Evolutionary conservation across 2,329 filamentous ascomycete genomes (phyloP).

Genomic region (Cytospora piceae): DNA sequence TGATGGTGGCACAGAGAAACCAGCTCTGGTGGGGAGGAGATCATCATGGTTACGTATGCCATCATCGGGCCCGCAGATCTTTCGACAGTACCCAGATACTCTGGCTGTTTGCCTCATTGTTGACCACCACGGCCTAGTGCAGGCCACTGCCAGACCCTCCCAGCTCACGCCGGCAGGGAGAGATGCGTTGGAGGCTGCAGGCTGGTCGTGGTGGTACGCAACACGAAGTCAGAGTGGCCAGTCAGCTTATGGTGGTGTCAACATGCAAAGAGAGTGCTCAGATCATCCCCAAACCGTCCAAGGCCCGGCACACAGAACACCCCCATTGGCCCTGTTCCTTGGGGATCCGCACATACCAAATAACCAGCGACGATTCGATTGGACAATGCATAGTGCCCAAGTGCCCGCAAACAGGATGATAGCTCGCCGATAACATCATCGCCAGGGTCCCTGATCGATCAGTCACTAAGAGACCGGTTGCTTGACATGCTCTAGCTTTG

Average conservation of each 20-base stretch:
- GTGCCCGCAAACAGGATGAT: conserved; percentile 29
- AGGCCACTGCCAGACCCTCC: neutral
- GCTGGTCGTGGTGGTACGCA: neutral
- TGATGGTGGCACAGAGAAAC: conserved; percentile 3
- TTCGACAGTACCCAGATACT: neutral
- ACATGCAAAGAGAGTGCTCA: neutral
- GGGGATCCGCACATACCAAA: neutral
- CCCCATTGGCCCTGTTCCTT: conserved; percentile 11
- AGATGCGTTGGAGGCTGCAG: neutral
- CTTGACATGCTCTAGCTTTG: neutral
- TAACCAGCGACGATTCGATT: conserved; percentile 8
- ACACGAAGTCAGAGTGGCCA: neutral
- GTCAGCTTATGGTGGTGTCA: neutral
- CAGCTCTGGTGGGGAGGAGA: conserved; percentile 2
- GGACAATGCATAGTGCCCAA: conserved; percentile 19
- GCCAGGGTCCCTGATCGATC: conserved; percentile 18
- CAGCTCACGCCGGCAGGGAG: neutral
- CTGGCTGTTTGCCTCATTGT: neutral
- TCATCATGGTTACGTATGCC: conserved; percentile 4
- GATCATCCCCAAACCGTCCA: neutral
- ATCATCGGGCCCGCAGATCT: neutral
- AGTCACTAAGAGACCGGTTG: conserved; percentile 3
- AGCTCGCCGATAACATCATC: conserved; percentile 28
- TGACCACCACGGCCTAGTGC: neutral
- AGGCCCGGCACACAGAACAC: neutral